These are phyloP conservation scores for Podosphaera leucotricha DNA, from an alignment of 2,329 filamentous ascomycete species.

Conservation along the genomic window DNA sequence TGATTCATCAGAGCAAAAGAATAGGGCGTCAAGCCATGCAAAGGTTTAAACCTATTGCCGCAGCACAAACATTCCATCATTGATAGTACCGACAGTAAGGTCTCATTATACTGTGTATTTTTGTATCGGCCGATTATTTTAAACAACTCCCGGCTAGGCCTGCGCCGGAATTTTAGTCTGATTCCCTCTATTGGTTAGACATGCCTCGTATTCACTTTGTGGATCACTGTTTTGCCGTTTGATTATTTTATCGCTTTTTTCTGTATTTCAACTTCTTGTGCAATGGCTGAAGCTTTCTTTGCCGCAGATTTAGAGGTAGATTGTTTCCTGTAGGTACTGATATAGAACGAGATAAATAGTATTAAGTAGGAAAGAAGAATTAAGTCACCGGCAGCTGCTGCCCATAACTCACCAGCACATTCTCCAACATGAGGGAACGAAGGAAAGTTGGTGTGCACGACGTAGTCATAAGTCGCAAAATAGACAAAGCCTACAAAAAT, in stretches of 20 bases:
- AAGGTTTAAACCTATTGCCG: neutral
- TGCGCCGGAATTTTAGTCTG: neutral
- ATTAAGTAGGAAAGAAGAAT: slow-evolving; percentile 89
- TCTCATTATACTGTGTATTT: neutral
- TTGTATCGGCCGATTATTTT: neutral
- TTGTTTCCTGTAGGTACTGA: slow-evolving; percentile 74
- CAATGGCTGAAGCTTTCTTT: neutral
- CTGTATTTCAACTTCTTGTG: neutral
- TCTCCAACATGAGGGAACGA: slow-evolving; percentile 63
- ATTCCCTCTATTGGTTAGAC: neutral
- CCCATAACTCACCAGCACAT: slow-evolving; percentile 92
- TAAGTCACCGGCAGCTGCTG: slow-evolving; percentile 73
- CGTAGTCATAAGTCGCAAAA: slow-evolving; percentile 98
- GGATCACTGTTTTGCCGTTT: neutral
- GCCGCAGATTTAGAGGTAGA: neutral
- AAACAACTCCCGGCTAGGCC: neutral
- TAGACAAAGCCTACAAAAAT: slow-evolving; percentile 58
- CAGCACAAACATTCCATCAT: neutral
- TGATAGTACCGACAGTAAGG: neutral
- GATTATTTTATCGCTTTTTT: neutral
- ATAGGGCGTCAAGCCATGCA: neutral
- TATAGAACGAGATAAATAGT: slow-evolving; percentile 97
- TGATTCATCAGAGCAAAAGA: neutral
- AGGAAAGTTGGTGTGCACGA: slow-evolving; percentile 71
- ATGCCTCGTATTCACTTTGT: neutral